Conservation (phyloP, 352 stramenopile genomes). For the Pythium biforme region DNA sequence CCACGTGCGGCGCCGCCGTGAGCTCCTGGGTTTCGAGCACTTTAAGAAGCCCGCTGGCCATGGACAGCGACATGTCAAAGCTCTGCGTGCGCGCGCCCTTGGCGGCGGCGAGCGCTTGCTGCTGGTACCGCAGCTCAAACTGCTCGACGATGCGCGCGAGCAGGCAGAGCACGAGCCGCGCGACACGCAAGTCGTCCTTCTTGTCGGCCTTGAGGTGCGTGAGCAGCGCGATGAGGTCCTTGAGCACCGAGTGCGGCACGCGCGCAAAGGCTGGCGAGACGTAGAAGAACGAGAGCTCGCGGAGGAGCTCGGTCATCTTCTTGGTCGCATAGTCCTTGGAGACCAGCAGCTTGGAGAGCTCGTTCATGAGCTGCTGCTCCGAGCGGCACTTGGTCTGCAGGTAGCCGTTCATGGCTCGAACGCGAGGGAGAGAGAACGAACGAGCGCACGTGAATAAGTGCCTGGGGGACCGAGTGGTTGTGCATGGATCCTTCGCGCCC, state of each 20-base stretch:
- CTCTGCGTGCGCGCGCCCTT: slow-evolving; percentile 36
- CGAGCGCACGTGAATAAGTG: too few species aligned
- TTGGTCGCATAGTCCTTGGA: slow-evolving; percentile 66
- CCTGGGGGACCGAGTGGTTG: not conserved
- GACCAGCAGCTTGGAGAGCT: slow-evolving; percentile 59
- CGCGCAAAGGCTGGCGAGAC: slow-evolving; percentile 44
- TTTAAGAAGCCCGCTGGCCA: slow-evolving; percentile 43
- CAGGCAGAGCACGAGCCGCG: slow-evolving; percentile 57
- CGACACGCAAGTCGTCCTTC: slow-evolving; percentile 76
- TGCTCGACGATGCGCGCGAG: slow-evolving; percentile 62
- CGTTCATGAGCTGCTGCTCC: slow-evolving; percentile 83
- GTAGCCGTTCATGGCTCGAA: slow-evolving; percentile 59
- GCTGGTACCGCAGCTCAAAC: slow-evolving; percentile 47
- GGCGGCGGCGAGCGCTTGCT: slow-evolving; percentile 9
- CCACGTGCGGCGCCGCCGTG: not conserved
- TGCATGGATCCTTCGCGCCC: not conserved
- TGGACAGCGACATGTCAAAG: slow-evolving; percentile 45
- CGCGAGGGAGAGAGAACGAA: not conserved
- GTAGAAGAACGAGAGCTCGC: slow-evolving; percentile 75
- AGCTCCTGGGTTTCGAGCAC: slow-evolving; percentile 54
- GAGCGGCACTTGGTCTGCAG: slow-evolving; percentile 69
- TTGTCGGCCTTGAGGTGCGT: slow-evolving; percentile 68
- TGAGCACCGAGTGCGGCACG: slow-evolving; percentile 65
- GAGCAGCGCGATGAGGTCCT: slow-evolving; percentile 62
- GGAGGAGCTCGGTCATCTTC: slow-evolving; percentile 65